Percentiles rank a stretch among this genome's conserved stretches.
phyloP scores from a whole-genome alignment of 1,284 basidiomycete genomes.

The Lignosus rhinocerotis region DNA sequence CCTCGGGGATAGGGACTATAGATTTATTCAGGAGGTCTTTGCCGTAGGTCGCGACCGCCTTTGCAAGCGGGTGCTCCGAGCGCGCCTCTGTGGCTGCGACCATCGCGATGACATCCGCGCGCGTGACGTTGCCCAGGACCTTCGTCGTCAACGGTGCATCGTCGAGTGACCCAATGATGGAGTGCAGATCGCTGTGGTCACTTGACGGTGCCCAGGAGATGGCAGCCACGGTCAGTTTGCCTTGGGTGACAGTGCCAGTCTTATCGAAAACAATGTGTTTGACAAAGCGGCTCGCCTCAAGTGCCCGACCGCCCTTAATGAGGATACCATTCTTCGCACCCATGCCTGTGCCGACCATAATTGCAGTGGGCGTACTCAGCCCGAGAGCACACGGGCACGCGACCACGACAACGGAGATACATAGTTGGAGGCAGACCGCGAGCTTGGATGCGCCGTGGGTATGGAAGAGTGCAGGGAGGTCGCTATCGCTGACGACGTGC shows the following conservation, averaged over 20 bases:
- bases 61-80: constrained; percentile 95
- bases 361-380: constrained; percentile 94
- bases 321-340: constrained; percentile 97
- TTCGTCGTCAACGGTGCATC: constrained; percentile 47
- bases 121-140: constrained; percentile 63
- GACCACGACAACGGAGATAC: constrained; percentile 97
- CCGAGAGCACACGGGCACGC: constrained; percentile 98
- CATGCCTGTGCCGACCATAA: constrained; percentile 99
- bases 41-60: constrained; percentile 85
- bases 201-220: constrained; percentile 72
- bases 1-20: constrained; percentile 38
- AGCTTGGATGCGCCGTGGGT: constrained; percentile 83
- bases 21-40: constrained; percentile 61
- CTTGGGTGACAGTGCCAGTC: constrained; percentile 95
- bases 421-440: constrained; percentile 94
- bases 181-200: constrained; percentile 44
- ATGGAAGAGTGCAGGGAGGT: constrained; percentile 84
- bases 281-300: constrained; percentile 89
- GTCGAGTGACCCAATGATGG: constrained; percentile 25
- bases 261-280: constrained; percentile 91
- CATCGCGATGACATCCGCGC: constrained; percentile 75
- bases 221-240: constrained; percentile 75
- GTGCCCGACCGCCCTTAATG: constrained; percentile 94
- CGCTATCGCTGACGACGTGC: constrained; percentile 55
- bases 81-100: constrained; percentile 85